Conservation (phyloP, 495 filamentous ascomycete species). For the Parmelia sp. region DNA sequence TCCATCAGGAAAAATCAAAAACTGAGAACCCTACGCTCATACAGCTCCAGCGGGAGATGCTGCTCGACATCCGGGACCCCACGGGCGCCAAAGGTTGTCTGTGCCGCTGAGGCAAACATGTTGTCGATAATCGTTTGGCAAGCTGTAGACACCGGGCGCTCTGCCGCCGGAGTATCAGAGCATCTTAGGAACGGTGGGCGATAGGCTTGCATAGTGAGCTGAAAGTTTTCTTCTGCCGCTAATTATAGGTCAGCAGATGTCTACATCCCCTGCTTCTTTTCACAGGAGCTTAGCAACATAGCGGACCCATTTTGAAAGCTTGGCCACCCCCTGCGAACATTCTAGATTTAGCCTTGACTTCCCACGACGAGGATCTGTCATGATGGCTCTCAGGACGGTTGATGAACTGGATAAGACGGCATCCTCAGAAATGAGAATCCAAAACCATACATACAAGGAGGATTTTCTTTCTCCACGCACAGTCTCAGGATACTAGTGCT, state of each 20-base stretch:
- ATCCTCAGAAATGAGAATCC: background rate
- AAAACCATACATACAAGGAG: background rate
- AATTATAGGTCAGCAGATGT: background rate
- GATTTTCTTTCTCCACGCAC: conserved; percentile 1
- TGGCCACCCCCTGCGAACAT: background rate
- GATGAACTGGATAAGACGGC: background rate
- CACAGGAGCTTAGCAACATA: too few species aligned
- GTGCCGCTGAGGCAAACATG: background rate
- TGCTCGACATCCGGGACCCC: background rate
- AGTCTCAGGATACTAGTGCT: background rate
- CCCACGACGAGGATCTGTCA: background rate
- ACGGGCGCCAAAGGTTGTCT: background rate
- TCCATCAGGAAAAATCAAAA: background rate
- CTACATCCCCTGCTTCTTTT: background rate
- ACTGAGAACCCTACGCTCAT: background rate
- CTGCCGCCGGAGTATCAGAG: background rate
- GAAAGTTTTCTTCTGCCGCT: background rate
- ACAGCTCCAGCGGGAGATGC: background rate
- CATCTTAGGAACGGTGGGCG: background rate
- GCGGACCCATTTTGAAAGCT: background rate
- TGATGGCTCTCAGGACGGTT: background rate
- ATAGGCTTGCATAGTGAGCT: background rate
- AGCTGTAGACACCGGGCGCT: background rate
- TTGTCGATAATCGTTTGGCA: background rate
- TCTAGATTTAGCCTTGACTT: background rate